Percentiles rank a stretch among this genome's conserved stretches.
These are phyloP conservation scores for Thermochaetoides dissita DNA, from an alignment of 2,329 filamentous ascomycete genomes.

Conservation along the genomic window DNA sequence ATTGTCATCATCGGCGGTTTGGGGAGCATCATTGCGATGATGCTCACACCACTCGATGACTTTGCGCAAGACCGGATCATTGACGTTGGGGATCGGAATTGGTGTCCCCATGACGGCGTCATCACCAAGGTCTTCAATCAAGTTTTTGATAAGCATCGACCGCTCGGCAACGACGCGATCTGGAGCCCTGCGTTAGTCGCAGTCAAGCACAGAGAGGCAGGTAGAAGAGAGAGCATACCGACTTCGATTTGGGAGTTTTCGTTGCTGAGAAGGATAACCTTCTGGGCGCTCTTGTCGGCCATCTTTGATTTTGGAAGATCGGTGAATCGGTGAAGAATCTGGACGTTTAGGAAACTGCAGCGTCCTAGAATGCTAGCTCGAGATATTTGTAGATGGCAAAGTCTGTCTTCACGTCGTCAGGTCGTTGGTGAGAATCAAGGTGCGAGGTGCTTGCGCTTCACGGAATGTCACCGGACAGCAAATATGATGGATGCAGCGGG, in stretches of 20 bases:
- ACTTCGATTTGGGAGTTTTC: conserved; percentile 34
- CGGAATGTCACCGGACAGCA: too few species aligned
- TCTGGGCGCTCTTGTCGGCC: conserved; percentile 21
- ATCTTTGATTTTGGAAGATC: conserved; percentile 11
- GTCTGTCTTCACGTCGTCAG: too few species aligned
- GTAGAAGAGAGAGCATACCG: conserved; percentile 19
- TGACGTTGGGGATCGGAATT: conserved; percentile 86
- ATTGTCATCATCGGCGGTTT: conserved; percentile 72
- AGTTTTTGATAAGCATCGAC: conserved; percentile 92
- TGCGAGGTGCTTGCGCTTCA: too few species aligned
- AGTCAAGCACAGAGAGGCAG: not conserved
- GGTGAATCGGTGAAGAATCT: not conserved
- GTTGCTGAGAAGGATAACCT: conserved; percentile 38
- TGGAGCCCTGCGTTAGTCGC: conserved; percentile 19
- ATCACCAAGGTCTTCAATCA: conserved; percentile 84
- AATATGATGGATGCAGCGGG: too few species aligned
- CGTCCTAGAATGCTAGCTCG: too few species aligned
- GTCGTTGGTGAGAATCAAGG: too few species aligned
- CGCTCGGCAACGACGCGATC: conserved; percentile 79
- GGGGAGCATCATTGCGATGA: conserved; percentile 79
- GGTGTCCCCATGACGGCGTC: conserved; percentile 43
- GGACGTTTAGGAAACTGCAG: not conserved
- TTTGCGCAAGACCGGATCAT: conserved; percentile 85
- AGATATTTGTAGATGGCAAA: too few species aligned
- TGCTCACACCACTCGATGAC: conserved; percentile 97